Base-by-base conservation (phyloP, 75 land plant species). In the Cupressus sempervirens region DNA sequence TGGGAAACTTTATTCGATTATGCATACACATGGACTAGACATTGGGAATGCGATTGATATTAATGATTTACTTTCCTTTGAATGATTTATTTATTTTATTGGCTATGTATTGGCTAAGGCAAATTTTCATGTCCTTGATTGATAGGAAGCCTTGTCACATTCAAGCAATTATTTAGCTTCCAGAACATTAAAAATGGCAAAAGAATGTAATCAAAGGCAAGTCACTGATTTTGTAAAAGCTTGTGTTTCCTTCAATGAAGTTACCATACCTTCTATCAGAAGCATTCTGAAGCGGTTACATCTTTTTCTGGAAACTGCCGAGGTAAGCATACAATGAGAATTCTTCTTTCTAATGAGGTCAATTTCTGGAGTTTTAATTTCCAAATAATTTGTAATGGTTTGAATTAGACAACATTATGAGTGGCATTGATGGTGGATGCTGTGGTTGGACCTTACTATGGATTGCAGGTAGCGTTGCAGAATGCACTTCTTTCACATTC, bases 171-270 rank as follows among this genome's bases (percentile, higher is more conserved):
- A 82, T 86, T 85, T 96, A 81, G 94, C 94, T 58, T 74, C 91
- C 36, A 82, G 52, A 48, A 73, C 88, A 29, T 84, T 83, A 53
- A 93, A 86, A 84, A 83, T 86, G 74, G 85, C 76, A 54, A 93
- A 89, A 81, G 90, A 85, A 40, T 86, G 67, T 15, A 82, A 83
- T 36, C 89, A 70, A n/a, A 88, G 86, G 76, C 76, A 79, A 81
- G 76, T 84, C 3, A 80, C 41, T 16, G 91, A 88, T 82, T 94
- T 96, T 86, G 86, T 92, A 15, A 94, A 89, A 87, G 88, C 92
- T 32, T 96, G 98, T 84, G 82, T 94, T 40, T 89, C 94, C 41
- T 96, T 94, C 86, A 90, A 89, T 88, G 98, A 93, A 82, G 92
- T 93, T 14, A 93, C 98, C 74, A 90, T 96, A 84, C 94, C 98